phyloP scores from a whole-genome alignment of 116 monocot genomes.

The Posidonia oceanica region DNA sequence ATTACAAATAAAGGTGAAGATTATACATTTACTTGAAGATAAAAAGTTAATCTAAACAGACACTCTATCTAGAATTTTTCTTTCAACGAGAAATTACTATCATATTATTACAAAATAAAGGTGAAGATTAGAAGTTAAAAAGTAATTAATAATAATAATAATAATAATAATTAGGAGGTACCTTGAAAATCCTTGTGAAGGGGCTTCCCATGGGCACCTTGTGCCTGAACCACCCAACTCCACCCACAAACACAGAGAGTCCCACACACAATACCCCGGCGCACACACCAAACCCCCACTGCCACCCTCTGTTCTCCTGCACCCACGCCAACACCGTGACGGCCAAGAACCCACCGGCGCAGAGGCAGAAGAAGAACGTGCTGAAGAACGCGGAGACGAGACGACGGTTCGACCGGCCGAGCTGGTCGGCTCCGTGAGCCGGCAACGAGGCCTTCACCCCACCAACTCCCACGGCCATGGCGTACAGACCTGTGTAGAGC shows the following conservation, averaged over 20 bases:
- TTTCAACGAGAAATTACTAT: too few species aligned
- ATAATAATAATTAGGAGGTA: conserved; percentile 1
- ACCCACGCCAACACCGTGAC: conserved; percentile 84
- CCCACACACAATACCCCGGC: conserved; percentile 45
- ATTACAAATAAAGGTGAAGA: too few species aligned
- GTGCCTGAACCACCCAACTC: conserved; percentile 25
- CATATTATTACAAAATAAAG: too few species aligned
- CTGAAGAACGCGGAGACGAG: conserved; percentile 74
- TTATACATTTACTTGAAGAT: too few species aligned
- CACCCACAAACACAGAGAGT: conserved; percentile 39
- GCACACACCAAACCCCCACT: conserved; percentile 71
- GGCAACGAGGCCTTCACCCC: conserved; percentile 75
- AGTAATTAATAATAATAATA: too few species aligned
- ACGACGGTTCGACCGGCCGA: conserved; percentile 42
- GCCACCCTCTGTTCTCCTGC: conserved; percentile 76
- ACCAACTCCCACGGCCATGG: conserved; percentile 57
- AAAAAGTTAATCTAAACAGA: too few species aligned
- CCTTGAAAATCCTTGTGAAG: conserved; percentile 55
- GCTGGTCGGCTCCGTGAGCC: conserved; percentile 72
- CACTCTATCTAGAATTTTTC: too few species aligned
- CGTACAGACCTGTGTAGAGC: conserved; percentile 62
- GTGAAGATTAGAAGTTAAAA: too few species aligned
- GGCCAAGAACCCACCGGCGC: conserved; percentile 49
- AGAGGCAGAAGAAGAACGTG: conserved; percentile 77
- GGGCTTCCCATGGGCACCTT: conserved; percentile 63